Evolutionary conservation across 1,284 basidiomycete genomes (phyloP), one percentile per base, ranked within the genome.

Genomic region (Puccinia triticina): DNA sequence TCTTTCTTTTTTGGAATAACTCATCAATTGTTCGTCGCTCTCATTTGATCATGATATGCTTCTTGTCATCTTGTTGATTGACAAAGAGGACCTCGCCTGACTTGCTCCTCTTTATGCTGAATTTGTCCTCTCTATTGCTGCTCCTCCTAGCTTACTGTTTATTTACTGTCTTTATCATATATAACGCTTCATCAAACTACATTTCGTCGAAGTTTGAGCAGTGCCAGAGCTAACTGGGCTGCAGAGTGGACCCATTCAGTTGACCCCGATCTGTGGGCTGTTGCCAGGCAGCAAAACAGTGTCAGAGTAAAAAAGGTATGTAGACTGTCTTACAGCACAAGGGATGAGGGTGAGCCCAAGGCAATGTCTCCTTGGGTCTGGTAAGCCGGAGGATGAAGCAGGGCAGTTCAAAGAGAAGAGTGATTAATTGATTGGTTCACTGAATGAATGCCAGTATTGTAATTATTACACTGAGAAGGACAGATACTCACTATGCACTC

Each of bases 311-410:
- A 76, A 76, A n/a, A n/a, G n/a, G n/a, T n/a, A 55, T 32, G 50
- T 16, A 23, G 11, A n/a, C 66, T 66, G 37, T 64, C 77, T 78
- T 61, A 78, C 77, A 78, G 77, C 77, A 53, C 77, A 32, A 69
- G 61, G 77, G 64, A 32, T 1, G 8, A 78, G 64, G 50, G 77
- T 69, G 32, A 78, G 77, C 77, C 64, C 77, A 55, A 67, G 77
- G 77, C 77, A 61, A 69, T 69, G 64, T 78, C 64, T 50, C 14
- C n/a, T 46, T 32, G 64, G 23, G 16, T 59, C 77, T 69, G 77
- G 77, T 64, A 78, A 78, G 77, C 77, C 77, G 50, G 64, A 64
- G n/a, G 48, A 66, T 14, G 46, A 23, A 29, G 14, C 26, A 78
- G 77, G 61, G 43, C 77, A 67, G 0, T 67, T 26, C 77, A 69